These are phyloP conservation scores for Annona squamosa DNA, from an alignment of 164 flowering plant species.

Conservation along the genomic window DNA sequence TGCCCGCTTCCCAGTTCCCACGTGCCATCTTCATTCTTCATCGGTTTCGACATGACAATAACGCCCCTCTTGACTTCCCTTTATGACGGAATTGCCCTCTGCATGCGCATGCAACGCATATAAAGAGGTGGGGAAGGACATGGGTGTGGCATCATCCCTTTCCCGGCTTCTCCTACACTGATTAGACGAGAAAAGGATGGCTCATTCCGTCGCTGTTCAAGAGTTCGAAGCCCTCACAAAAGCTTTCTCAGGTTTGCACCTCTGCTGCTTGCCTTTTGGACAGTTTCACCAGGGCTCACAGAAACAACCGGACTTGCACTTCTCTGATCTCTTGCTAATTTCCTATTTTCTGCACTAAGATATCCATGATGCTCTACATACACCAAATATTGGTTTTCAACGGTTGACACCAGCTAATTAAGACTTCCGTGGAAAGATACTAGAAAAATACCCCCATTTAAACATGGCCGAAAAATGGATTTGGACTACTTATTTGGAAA, in stretches of 20 bases:
- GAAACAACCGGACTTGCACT: background rate
- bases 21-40: background rate
- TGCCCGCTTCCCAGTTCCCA: background rate
- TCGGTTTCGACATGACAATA: background rate
- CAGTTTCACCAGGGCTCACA: background rate
- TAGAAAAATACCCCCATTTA: too few relatives aligned
- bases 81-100: background rate
- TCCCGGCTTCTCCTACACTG: background rate
- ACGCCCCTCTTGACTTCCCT: background rate
- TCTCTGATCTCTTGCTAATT: background rate
- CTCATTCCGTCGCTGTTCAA: background rate
- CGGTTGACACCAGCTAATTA: too few relatives aligned
- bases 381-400: background rate
- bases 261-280: background rate
- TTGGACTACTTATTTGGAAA: too few relatives aligned
- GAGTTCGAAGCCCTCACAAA: conserved; percentile 5
- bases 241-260: conserved; percentile 10
- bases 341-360: background rate
- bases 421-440: background rate
- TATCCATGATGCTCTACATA: background rate
- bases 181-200: background rate
- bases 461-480: too few relatives aligned
- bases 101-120: background rate
- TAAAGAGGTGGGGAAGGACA: background rate
- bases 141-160: background rate